Evolutionary conservation across 164 flowering plant genomes (phyloP), one percentile per base, ranked within the genome.

Genomic region (Vitis riparia): DNA sequence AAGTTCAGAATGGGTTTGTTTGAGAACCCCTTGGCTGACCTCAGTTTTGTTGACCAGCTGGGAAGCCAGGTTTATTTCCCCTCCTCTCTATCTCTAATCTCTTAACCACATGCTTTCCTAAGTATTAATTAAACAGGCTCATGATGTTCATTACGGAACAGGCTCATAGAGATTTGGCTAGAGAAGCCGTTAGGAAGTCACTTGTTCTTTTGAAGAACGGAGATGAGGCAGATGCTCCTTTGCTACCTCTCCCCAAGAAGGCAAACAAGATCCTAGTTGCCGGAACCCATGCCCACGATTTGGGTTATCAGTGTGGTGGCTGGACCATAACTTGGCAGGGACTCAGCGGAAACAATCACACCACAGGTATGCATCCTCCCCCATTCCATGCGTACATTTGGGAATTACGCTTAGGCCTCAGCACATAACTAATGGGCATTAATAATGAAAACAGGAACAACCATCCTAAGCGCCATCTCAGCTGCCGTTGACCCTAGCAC

Each of bases 101-200:
- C 27, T 23, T 23, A 23, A 23, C 27, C 27, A 23, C 27, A 23
- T 23, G 27, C 27, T 1, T 23, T 23, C 27, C 27, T 23, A 23
- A 23, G 27, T 23, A 23, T 23, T 23, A 47, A 9, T 4, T 32
- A 0, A 32, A 32, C 7, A 32, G 44, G n/a, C n/a, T n/a, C n/a
- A n/a, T n/a, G n/a, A n/a, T n/a, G n/a, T n/a, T n/a, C n/a, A n/a
- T n/a, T n/a, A n/a, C n/a, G n/a, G n/a, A n/a, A n/a, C n/a, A n/a
- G 23, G 69, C 59, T 11, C 76, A 75, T 55, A 66, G 78, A 56
- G 76, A 78, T 49, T 62, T 78, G 67, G 81, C 78, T 5, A 68
- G 73, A 37, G 81, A 78, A 71, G 81, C 81, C 2, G 78, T 75
- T 13, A 67, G 81, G 47, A 78, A 78, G 66, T 65, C 71, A 15